A percentile compares a stretch with the other conserved stretches of the same genome.
These are phyloP conservation scores for Stereum hirsutum DNA, from an alignment of 1,284 basidiomycete species.

Conservation along the genomic window DNA sequence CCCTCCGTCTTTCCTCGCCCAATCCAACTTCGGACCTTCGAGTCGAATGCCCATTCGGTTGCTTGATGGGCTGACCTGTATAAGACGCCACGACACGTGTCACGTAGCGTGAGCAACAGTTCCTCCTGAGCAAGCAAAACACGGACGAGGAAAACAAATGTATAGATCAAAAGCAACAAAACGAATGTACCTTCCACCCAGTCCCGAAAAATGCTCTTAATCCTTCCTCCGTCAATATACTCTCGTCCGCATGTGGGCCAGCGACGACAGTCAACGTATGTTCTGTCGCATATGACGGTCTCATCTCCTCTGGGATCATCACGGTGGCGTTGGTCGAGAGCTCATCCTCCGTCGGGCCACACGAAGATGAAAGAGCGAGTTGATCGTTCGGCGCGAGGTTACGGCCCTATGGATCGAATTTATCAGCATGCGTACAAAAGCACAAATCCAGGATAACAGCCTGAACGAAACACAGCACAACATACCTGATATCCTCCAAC, in stretches of 20 bases:
- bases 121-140: no score
- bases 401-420: conserved; percentile 31
- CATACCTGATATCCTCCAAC: conserved; percentile 50
- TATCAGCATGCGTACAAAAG: no score
- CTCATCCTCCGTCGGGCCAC: conserved; percentile 14
- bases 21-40: conserved; percentile 40
- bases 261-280: conserved; percentile 49
- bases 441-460: background rate
- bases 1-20: conserved; percentile 54
- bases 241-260: conserved; percentile 57
- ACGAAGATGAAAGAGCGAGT: conserved; percentile 27
- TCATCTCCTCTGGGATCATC: conserved; percentile 17
- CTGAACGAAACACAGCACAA: background rate
- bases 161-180: no score
- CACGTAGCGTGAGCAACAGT: no score
- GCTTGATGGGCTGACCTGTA: conserved; percentile 47
- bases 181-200: conserved; percentile 38
- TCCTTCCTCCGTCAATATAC: conserved; percentile 43
- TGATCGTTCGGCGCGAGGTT: conserved; percentile 39
- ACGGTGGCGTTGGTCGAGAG: background rate
- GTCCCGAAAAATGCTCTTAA: conserved; percentile 38
- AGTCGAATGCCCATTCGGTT: conserved; percentile 52
- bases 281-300: conserved; percentile 36
- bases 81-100: no score
- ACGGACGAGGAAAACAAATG: no score